Evolutionary conservation across 352 stramenopile genomes (phyloP).

Genomic region (Plasmopara halstedii): DNA sequence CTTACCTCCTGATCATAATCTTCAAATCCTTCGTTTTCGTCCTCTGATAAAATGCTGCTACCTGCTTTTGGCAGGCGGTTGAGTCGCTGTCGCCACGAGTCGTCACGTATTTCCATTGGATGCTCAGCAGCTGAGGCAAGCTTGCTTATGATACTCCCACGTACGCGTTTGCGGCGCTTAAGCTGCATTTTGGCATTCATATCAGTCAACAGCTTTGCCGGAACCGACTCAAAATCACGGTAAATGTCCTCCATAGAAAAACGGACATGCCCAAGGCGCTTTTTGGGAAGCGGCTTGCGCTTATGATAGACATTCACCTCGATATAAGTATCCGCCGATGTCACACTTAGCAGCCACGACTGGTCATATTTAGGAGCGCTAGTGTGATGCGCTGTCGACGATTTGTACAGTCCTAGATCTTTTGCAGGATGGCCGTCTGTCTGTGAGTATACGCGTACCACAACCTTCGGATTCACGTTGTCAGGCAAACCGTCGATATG

Average conservation of each 20-base stretch:
- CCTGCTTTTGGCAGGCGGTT: conserved; percentile 30
- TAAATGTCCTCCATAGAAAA: conserved; percentile 85
- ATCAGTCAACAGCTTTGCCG: conserved; percentile 60
- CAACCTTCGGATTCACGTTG: conserved; percentile 61
- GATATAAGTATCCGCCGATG: conserved; percentile 67
- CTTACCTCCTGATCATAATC: conserved; percentile 62
- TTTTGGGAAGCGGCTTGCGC: conserved; percentile 78
- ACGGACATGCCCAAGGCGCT: conserved; percentile 56
- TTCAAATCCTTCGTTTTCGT: conserved; percentile 42
- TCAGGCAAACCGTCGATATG: conserved; percentile 60
- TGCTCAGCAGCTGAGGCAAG: conserved; percentile 31
- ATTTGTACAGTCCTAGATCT: conserved; percentile 65
- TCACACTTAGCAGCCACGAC: conserved; percentile 73
- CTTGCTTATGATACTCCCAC: conserved; percentile 73
- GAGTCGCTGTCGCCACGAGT: conserved; percentile 61
- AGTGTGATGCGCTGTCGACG: conserved; percentile 52
- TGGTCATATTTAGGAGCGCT: conserved; percentile 70
- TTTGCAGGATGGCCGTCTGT: conserved; percentile 30
- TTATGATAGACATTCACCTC: conserved; percentile 80
- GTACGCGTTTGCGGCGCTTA: conserved; percentile 72
- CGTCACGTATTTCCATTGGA: conserved; percentile 51
- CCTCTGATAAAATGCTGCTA: conserved; percentile 37
- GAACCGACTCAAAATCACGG: conserved; percentile 67
- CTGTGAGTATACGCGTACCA: conserved; percentile 59
- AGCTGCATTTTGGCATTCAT: conserved; percentile 64